Evolutionary conservation across 148 eudicot species (phyloP).

Genomic region (Polygonum maritimum): DNA sequence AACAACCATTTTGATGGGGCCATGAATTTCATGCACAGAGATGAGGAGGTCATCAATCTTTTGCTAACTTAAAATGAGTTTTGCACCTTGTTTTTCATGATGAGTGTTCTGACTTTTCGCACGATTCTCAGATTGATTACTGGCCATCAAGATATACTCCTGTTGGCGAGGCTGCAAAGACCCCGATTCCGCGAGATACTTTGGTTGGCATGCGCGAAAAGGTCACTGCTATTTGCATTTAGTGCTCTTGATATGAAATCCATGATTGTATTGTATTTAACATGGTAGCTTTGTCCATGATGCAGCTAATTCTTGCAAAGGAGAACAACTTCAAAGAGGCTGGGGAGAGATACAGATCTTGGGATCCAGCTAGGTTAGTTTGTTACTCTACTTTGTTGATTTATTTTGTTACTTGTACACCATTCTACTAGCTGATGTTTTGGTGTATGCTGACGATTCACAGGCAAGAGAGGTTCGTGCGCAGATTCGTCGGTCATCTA

Average conservation of each 20-base stretch:
- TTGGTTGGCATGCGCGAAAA: conserved; percentile 68
- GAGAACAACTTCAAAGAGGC: conserved; percentile 92
- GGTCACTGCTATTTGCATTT: conserved; percentile 28
- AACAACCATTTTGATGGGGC: conserved; percentile 92
- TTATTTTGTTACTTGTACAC: not conserved
- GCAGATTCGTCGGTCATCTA: conserved; percentile 59
- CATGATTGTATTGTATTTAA: not conserved
- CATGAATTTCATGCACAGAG: conserved; percentile 97
- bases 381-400: not conserved
- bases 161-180: conserved; percentile 78
- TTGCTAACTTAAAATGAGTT: not conserved
- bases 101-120: conserved; percentile 13
- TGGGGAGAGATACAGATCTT: conserved; percentile 77
- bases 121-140: conserved; percentile 54
- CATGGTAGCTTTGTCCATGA: not conserved
- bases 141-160: conserved; percentile 94
- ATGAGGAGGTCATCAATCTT: conserved; percentile 59
- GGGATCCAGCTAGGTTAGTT: conserved; percentile 61
- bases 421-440: not conserved
- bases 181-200: conserved; percentile 53
- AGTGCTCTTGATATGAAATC: not conserved
- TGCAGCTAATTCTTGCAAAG: conserved; percentile 59
- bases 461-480: conserved; percentile 84
- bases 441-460: not conserved
- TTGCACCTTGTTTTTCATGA: not conserved